Evolutionary conservation across 352 stramenopile genomes (phyloP), one percentile per base, ranked within the genome.

Genomic region (Pelagophyceae sp.): DNA sequence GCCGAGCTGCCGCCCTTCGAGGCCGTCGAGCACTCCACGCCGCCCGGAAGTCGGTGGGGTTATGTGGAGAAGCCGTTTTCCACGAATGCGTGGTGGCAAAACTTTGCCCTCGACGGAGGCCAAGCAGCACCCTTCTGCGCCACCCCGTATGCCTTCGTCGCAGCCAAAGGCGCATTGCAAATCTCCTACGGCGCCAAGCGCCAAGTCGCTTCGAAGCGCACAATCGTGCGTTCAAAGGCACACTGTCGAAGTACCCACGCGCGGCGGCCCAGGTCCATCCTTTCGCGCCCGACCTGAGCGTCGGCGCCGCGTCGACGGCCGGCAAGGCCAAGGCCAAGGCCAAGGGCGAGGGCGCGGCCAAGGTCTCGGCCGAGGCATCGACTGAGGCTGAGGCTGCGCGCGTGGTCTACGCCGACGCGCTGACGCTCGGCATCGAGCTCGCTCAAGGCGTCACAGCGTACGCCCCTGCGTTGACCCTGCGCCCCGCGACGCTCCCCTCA

Each of bases 51-150:
- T n/a, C n/a, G n/a, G n/a, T 67, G 58, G 58, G 58, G 58, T 5
- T 31, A 15, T 11, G 15, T 67, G 38, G 25, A 1, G 67, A 35
- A 11, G 38, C 67, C 67, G 38, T 23, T 32, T 2, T 11, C 67
- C 15, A 74, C 67, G 35, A 37, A 37, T 37, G 67, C 67, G 35
- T 74, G 67, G 67, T 74, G 33, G 35, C 51, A 33, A 37, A 74
- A 74, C 38, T 37, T 74, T 5, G 6, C 11, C 1, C 23, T 74
- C 2, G 67, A 58, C 67, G 61, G 61, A 3, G 61, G 6, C 17
- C 58, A 37, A 31, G 61, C 31, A 5, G 67, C 33, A 23, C 20
- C 67, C 11, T 31, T 11, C 58, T 11, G 5, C 15, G 58, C 27
- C 11, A 54, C 33, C 2, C 67, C 67, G 5, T 74, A 74, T 37